Conservation (phyloP, 495 filamentous ascomycete species). For the Penicillium atrosanguineum region DNA sequence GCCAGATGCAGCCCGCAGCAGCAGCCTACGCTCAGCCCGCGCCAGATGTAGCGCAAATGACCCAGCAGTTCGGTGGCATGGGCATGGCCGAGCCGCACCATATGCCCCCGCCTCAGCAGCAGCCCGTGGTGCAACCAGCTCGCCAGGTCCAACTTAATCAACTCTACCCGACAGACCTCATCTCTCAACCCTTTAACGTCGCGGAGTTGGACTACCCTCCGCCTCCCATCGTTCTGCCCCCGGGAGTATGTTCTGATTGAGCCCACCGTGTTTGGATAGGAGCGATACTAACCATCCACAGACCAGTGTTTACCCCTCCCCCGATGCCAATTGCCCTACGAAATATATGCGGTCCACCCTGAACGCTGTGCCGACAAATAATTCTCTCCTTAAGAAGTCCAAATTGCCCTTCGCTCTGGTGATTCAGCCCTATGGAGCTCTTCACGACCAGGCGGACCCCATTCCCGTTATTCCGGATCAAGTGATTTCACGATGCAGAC, state of each 20-base stretch:
- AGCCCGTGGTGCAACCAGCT: constrained; percentile 50
- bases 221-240: constrained; percentile 84
- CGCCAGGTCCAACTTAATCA: constrained; percentile 70
- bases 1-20: constrained; percentile 54
- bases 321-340: constrained; percentile 85
- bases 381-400: constrained; percentile 92
- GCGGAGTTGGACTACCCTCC: constrained; percentile 89
- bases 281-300: constrained; percentile 41
- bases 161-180: constrained; percentile 85
- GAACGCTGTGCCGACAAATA: constrained; percentile 87
- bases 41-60: constrained; percentile 65
- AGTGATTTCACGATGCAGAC: constrained; percentile 91
- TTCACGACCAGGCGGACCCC: constrained; percentile 88
- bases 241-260: constrained; percentile 66
- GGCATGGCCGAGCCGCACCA: constrained; percentile 60
- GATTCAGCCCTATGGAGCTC: constrained; percentile 89
- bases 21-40: constrained; percentile 59
- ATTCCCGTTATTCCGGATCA: constrained; percentile 94
- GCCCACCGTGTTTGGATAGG: not conserved
- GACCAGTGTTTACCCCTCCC: constrained; percentile 90
- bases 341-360: constrained; percentile 96
- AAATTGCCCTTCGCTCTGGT: constrained; percentile 92
- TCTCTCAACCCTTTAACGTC: constrained; percentile 90
- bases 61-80: constrained; percentile 82
- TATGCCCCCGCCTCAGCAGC: constrained; percentile 49